Conservation (phyloP, 192 early-diverging fungal species). For the Dimargaris cristalligena region DNA sequence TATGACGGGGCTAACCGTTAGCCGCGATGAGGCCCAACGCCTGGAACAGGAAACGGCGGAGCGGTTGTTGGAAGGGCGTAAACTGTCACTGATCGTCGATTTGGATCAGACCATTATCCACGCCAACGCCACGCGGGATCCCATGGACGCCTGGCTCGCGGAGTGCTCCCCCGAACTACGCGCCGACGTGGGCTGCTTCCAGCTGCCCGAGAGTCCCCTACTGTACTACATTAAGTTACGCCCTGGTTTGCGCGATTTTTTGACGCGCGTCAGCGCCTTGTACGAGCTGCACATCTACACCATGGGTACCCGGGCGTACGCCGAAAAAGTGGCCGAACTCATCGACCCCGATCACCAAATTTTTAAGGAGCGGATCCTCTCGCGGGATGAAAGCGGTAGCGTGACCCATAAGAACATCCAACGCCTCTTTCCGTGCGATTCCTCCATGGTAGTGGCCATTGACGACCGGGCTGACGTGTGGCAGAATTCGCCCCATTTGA, state of each 20-base stretch:
- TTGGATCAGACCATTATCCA: conserved; percentile 97
- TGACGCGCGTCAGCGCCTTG: conserved; percentile 39
- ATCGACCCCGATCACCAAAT: conserved; percentile 67
- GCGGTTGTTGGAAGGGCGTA: conserved; percentile 43
- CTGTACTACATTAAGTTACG: conserved; percentile 79
- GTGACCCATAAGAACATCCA: conserved; percentile 60
- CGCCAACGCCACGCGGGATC: conserved; percentile 33
- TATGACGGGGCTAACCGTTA: conserved; percentile 46
- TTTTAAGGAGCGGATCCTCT: conserved; percentile 81
- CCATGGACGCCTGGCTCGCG: conserved; percentile 19
- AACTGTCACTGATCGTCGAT: conserved; percentile 85
- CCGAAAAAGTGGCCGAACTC: conserved; percentile 63
- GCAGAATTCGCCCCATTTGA: conserved; percentile 76
- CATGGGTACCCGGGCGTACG: conserved; percentile 91
- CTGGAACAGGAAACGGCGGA: conserved; percentile 50
- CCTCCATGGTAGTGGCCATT: conserved; percentile 88
- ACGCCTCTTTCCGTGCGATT: conserved; percentile 84
- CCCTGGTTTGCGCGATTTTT: conserved; percentile 64
- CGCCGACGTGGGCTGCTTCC: conserved; percentile 60
- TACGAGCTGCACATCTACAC: conserved; percentile 99
- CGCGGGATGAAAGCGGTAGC: conserved; percentile 81
- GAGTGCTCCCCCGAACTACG: conserved; percentile 14
- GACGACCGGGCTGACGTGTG: conserved; percentile 96
- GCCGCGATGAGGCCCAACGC: conserved; percentile 44
- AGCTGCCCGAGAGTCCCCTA: conserved; percentile 42